phyloP scores from a whole-genome alignment of 805 yeast genomes.

The Saccharomycodes ludwigii region DNA sequence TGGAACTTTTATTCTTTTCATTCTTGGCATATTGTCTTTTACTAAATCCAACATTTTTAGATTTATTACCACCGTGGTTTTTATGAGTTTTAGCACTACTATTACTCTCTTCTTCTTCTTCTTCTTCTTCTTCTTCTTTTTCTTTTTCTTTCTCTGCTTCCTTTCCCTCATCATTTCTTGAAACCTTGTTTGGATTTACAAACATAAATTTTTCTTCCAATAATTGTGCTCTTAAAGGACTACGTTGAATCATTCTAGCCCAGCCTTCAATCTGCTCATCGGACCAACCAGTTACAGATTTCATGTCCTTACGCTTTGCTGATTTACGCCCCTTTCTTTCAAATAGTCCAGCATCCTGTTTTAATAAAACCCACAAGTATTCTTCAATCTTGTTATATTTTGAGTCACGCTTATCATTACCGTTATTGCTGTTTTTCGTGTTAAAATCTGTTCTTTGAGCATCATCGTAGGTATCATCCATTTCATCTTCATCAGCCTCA shows the following conservation, averaged over 20 bases:
- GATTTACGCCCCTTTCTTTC: slow-evolving; percentile 39
- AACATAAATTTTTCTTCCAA: slow-evolving; percentile 52
- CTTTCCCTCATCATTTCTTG: too few species aligned
- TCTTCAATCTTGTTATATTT: slow-evolving; percentile 37
- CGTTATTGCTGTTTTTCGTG: slow-evolving; percentile 11
- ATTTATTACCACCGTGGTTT: slow-evolving; percentile 3
- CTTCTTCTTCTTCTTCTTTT: slow-evolving; percentile 7
- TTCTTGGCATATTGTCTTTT: slow-evolving; percentile 31
- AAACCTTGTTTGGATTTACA: slow-evolving; percentile 10
- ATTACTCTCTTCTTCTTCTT: neutral
- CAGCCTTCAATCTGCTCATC: slow-evolving; percentile 93
- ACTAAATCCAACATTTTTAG: slow-evolving; percentile 6
- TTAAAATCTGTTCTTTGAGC: slow-evolving; percentile 26
- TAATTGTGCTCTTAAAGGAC: slow-evolving; percentile 47
- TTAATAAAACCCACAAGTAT: slow-evolving; percentile 43
- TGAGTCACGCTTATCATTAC: slow-evolving; percentile 10
- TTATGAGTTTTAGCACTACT: neutral
- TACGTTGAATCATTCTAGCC: slow-evolving; percentile 61
- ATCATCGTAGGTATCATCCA: slow-evolving; percentile 67
- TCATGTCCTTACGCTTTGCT: slow-evolving; percentile 38
- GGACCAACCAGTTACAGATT: slow-evolving; percentile 50
- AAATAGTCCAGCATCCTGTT: slow-evolving; percentile 37
- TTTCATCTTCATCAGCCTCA: slow-evolving; percentile 73
- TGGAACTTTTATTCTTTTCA: slow-evolving; percentile 42
- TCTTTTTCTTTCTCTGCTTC: slow-evolving; percentile 8